Base-by-base conservation (phyloP, 306 rosid species). In the Inga oerstediana region DNA sequence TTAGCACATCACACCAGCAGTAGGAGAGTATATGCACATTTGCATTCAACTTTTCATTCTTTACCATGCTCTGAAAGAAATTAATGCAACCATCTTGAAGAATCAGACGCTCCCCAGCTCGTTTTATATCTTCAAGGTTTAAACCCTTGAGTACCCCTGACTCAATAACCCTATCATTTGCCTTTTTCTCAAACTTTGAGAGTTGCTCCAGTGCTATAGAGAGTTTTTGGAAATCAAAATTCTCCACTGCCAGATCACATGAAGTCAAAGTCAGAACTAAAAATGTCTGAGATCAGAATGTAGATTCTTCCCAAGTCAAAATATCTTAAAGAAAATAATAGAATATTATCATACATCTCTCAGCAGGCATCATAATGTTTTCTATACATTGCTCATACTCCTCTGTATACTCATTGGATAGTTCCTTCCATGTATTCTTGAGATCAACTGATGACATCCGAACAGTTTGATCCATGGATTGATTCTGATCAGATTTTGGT, bases 1-100 rank as follows among this genome's bases (percentile, higher is more conserved):
- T 94, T 84, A 97, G 95, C 86, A 94, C 99, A 73, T 91, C 97
- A 17, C 99, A 97, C 99, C 99, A 97, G 91, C 99, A 97, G 81
- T 92, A 97, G 14, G 99, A 97, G 79, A 97, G 95, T 84, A 97
- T 85, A 87, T 97, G 97, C 73, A 97, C 91, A 41, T 84, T 90
- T 58, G 92, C 89, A 71, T 92, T 90, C 81, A 94, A 84, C 48
- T 87, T 91, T 82, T 91, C 95, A 62, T 85, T 89, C 87, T 90
- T 90, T 12, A 87, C 83, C 77, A 90, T 75, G 56, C 67, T 85
- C 88, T 86, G 86, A 73, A 97, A 97, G 90, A 97, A 97, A 85
- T 85, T 79, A 74, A 88, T 82, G 85, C 99, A 97, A 49, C 99
- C 98, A 79, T 90, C 95, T 76, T 97, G 98, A 85, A 97, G 91